Base-by-base conservation (phyloP, 768 basidiomycete species). In the Macrolepiota fuliginosa region DNA sequence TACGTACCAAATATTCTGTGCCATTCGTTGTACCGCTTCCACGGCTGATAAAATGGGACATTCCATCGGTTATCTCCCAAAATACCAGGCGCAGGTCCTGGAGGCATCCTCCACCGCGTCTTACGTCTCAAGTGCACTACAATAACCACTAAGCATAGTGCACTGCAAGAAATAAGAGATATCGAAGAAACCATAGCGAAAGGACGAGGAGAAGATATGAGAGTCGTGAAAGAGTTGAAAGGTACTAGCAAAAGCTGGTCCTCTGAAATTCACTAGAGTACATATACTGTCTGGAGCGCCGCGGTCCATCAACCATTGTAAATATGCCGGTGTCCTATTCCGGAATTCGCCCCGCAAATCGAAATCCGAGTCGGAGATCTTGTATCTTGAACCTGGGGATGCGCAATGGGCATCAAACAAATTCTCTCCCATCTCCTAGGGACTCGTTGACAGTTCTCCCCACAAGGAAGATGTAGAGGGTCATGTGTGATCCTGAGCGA, bases 1-100 rank as follows among this genome's bases (percentile, higher is more conserved):
- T 13, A 46, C 65, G n/a, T 22, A 66, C 69, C 69, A 37, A 64
- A 66, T 53, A 45, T 32, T 25, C 58, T 51, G 40, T 65, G 56
- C 68, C 69, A 70, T 19, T 57, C 61, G 17, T 56, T 61, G 37
- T 69, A 70, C 2, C 57, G 62, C 40, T 65, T 66, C 69, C 69
- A 70, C 4, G 63, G 56, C 35, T 62, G 54, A 37, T 54, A 39
- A 15, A 35, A 46, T 1, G 66, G 66, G 15, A 67, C 56, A 27
- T 67, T 52, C 35, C 45, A 46, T 24, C 66, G 62, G 51, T 67
- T 67, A 37, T 67, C 66, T 17, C 66, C 51, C 2, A 65, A 54
- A 13, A 63, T 49, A 35, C 64, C 53, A 37, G 64, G 62, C 19
- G 66, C 58, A 13, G 66, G 66, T 15, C 66, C 66, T 1, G 64